Base-by-base conservation (phyloP, 306 rosid species). In the Acacia confusa region DNA sequence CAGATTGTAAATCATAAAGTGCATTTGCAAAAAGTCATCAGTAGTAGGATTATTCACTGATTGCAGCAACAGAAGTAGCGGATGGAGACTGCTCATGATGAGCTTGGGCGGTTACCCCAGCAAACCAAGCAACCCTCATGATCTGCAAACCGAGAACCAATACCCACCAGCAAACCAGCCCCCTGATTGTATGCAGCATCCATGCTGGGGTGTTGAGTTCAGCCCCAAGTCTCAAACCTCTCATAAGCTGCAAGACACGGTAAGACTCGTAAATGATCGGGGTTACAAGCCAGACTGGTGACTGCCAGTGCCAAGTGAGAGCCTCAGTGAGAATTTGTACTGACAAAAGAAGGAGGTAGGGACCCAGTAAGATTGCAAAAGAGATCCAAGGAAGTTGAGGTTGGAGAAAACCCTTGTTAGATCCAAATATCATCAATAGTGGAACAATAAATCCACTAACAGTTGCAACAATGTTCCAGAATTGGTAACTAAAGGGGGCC, bases 121-220 rank as follows among this genome's bases (percentile, higher is more conserved):
- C 97, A 88, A 89, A 94, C 98, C 98, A 94, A 86, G 92, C 97
- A 34, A 92, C 98, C 87, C 98, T 91, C 98, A 94, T 94, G 72
- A 94, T 87, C 87, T 94, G 98, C 86, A 94, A 75, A 71, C 98
- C 92, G 6, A 94, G 92, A 77, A 92, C 87, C 25, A 94, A 89
- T 81, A 94, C 97, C 98, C 97, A 92, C 98, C 97, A 94, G 76
- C 91, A 92, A 73, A 92, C 98, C 84, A 94, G 76, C 34, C 91
- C 98, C 68, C 90, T 89, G 32, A 90, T 88, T 36, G 93, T 80
- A 82, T 94, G 92, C 92, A 91, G 72, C 84, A 82, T 74, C 98
- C 98, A 94, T 71, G 88, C 89, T 0, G 97, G 98, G 40, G 97
- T 90, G 57, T 73, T 84, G 60, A 94, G 88, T 82, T 94, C 98